Conservation (phyloP, 2,329 filamentous ascomycete species). For the Thielaviopsis ethacetica region DNA sequence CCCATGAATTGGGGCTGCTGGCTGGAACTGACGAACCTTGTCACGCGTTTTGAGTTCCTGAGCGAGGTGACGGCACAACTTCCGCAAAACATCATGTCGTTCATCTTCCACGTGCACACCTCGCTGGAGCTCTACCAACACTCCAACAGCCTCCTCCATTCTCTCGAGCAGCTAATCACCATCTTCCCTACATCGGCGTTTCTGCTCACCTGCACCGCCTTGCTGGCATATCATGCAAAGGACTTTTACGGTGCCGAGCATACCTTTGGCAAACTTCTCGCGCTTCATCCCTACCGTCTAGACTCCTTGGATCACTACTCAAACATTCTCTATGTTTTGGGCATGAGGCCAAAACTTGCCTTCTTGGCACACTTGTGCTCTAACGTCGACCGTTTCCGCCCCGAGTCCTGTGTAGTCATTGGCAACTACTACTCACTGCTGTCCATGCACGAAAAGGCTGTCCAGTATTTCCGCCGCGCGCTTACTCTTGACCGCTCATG, state of each 20-base stretch:
- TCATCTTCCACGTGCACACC: constrained; percentile 84
- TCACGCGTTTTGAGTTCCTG: constrained; percentile 69
- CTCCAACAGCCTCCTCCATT: constrained; percentile 51
- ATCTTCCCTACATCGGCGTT: constrained; percentile 86
- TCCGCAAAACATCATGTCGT: constrained; percentile 80
- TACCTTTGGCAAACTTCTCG: constrained; percentile 63
- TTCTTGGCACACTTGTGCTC: constrained; percentile 86
- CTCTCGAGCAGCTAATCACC: constrained; percentile 57
- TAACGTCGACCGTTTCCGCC: constrained; percentile 84
- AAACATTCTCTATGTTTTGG: constrained; percentile 92
- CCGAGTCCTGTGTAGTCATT: constrained; percentile 90
- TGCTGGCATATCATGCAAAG: constrained; percentile 83
- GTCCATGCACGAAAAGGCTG: constrained; percentile 91
- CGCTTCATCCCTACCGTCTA: constrained; percentile 56
- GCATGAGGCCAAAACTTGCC: constrained; percentile 70
- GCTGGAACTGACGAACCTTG: constrained; percentile 74
- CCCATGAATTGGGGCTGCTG: constrained; percentile 97
- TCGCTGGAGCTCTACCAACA: constrained; percentile 86
- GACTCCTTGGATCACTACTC: constrained; percentile 92
- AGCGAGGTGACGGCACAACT: constrained; percentile 55
- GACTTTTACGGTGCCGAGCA: constrained; percentile 52
- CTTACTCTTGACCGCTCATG: constrained; percentile 80
- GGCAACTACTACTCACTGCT: constrained; percentile 95
- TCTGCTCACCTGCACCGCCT: constrained; percentile 72
- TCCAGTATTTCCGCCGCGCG: constrained; percentile 92